Percentiles rank a stretch among this genome's conserved stretches.
phyloP scores from a whole-genome alignment of 2,329 filamentous ascomycete species.

The Trichoderma guizhouense region DNA sequence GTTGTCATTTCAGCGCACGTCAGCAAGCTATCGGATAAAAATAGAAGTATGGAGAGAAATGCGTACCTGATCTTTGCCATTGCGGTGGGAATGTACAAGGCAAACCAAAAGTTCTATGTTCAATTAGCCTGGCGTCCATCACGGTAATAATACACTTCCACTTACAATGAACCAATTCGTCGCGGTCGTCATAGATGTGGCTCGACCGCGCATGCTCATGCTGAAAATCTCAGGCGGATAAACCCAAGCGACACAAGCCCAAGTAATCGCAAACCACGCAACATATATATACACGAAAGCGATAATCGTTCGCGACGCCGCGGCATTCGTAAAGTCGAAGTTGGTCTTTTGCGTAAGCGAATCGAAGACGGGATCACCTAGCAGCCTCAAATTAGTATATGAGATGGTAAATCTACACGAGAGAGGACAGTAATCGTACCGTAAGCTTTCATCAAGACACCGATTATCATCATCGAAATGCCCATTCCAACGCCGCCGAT shows the following conservation, averaged over 20 bases:
- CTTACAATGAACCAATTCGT: conserved; percentile 20
- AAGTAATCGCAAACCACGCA: conserved; percentile 56
- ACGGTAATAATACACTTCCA: accelerated
- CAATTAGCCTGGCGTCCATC: neutral
- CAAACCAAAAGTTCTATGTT: conserved; percentile 18
- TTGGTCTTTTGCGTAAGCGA: conserved; percentile 18
- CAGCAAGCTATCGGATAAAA: neutral
- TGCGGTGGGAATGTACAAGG: conserved; percentile 18
- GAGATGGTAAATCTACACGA: neutral
- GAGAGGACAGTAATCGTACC: too few relatives aligned
- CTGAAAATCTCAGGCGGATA: conserved; percentile 55
- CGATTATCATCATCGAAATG: conserved; percentile 19
- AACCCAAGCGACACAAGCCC: conserved; percentile 60
- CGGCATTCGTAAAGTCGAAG: conserved; percentile 41
- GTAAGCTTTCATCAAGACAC: conserved; percentile 16
- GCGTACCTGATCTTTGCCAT: conserved; percentile 18
- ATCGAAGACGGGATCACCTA: conserved; percentile 18
- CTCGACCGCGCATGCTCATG: conserved; percentile 26
- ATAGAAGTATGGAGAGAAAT: neutral
- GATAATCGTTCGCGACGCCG: conserved; percentile 55
- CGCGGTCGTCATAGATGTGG: conserved; percentile 19
- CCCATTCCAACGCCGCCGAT: conserved; percentile 19
- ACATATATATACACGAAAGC: conserved; percentile 60
- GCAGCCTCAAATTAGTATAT: neutral
- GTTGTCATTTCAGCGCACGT: neutral